phyloP scores from a whole-genome alignment of 2,329 filamentous ascomycete species.

The Immersiporthe knoxdaviesiana region DNA sequence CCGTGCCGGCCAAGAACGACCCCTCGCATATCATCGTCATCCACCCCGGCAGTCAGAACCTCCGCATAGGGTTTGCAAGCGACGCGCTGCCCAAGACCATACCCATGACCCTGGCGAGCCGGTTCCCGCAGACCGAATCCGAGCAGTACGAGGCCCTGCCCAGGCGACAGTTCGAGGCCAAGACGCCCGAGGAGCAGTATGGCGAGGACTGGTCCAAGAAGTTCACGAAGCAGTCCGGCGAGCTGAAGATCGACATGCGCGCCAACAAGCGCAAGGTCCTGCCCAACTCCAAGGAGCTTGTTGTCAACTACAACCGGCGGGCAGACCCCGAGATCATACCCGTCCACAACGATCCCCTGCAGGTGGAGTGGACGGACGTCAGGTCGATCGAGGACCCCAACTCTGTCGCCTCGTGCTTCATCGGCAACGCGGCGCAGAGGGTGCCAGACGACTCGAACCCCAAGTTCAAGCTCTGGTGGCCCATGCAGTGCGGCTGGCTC shows the following conservation, averaged over 20 bases:
- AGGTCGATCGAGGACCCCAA: slow-evolving; percentile 67
- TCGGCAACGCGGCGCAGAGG: slow-evolving; percentile 79
- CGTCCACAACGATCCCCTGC: slow-evolving; percentile 91
- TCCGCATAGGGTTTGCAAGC: slow-evolving; percentile 92
- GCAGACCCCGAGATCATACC: slow-evolving; percentile 84
- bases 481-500: slow-evolving; percentile 81
- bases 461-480: slow-evolving; percentile 92
- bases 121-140: slow-evolving; percentile 76
- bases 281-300: slow-evolving; percentile 96
- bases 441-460: slow-evolving; percentile 89
- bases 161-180: slow-evolving; percentile 65
- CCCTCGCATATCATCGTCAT: slow-evolving; percentile 93
- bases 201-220: slow-evolving; percentile 78
- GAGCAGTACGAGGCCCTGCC: slow-evolving; percentile 83
- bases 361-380: slow-evolving; percentile 94
- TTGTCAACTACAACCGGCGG: slow-evolving; percentile 90
- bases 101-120: slow-evolving; percentile 88
- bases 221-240: slow-evolving; percentile 81
- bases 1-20: slow-evolving; percentile 62
- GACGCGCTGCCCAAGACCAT: slow-evolving; percentile 93
- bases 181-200: slow-evolving; percentile 76
- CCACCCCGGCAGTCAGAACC: slow-evolving; percentile 92
- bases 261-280: slow-evolving; percentile 92
- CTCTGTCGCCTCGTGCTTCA: slow-evolving; percentile 66
- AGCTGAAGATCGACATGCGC: slow-evolving; percentile 89